Base-by-base conservation (phyloP, 106 monocot species). In the Acorus gramineus region DNA sequence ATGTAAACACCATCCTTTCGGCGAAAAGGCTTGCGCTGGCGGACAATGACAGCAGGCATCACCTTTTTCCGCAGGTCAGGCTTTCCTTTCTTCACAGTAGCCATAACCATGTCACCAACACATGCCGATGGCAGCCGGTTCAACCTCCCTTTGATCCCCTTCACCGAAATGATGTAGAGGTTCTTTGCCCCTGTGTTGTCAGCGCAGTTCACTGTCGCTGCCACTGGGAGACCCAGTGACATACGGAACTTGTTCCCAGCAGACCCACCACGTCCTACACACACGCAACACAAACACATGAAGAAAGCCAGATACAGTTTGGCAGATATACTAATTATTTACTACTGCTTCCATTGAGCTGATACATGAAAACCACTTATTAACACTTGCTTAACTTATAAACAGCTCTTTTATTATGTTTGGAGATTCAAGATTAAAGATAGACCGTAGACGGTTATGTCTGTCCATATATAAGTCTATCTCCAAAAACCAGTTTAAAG, bases 1-100 rank as follows among this genome's bases (percentile, higher is more conserved):
- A 85, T 85, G 71, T 75, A 81, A 61, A 85, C 81, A 11, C 80
- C 80, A 14, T 85, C 75, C 85, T 81, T 84, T 78, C 85, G 71
- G 78, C 81, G 78, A 59, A 62, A 85, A 4, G 85, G 85, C 81
- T 85, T 85, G 67, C 81, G 74, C 78, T 81, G 69, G 60, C 84
- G 57, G 5, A 84, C 76, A 7, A 84, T 80, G 66, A 84, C 84
- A 11, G 84, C 84, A 1, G 84, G 84, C 84, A 84, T 84, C 54
- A 80, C 79, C 76, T 84, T 84, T 76, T 84, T 84, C 63, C 80
- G 65, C 2, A 84, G 71, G 49, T 84, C 84, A 12, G 80, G 79
- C 69, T 84, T 84, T 3, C 84, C 84, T 72, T 80, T 80, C 84
- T 84, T 84, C 42, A 84, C 84, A 14, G 79, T 79, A 49, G 84